These are phyloP conservation scores for Diutina neorugosa DNA, from an alignment of 1,139 yeast genomes.

Conservation along the genomic window DNA sequence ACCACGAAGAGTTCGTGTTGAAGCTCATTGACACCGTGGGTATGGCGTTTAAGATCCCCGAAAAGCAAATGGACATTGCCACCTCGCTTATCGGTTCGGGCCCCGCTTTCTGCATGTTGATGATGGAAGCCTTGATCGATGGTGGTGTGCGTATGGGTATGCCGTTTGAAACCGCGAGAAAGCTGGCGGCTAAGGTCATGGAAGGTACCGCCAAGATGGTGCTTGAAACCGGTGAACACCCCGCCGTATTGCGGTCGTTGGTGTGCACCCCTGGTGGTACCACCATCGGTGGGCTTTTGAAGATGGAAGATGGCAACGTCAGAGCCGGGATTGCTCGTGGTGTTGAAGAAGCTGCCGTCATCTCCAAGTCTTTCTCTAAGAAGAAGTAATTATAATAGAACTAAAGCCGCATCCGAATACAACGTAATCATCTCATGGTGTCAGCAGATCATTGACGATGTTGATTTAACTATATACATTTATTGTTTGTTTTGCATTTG, in stretches of 20 bases:
- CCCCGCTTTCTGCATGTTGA: conserved; percentile 83
- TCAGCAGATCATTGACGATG: not conserved
- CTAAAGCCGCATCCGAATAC: not conserved
- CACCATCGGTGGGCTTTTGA: conserved; percentile 89
- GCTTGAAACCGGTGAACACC: conserved; percentile 71
- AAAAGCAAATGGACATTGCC: conserved; percentile 93
- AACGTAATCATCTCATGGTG: not conserved
- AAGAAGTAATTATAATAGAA: conserved; percentile 20
- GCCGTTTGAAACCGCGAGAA: conserved; percentile 72
- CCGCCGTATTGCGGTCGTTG: conserved; percentile 79
- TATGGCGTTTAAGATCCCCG: conserved; percentile 60
- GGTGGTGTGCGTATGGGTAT: conserved; percentile 95
- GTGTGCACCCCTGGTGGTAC: conserved; percentile 99
- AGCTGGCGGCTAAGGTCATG: conserved; percentile 91
- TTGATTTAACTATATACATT: not conserved
- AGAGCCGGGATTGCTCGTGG: conserved; percentile 83
- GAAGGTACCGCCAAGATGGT: conserved; percentile 97
- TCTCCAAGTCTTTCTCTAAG: conserved; percentile 71
- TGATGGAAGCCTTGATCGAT: conserved; percentile 87
- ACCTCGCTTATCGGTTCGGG: conserved; percentile 95
- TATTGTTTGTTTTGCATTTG: not conserved
- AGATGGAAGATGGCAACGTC: conserved; percentile 85
- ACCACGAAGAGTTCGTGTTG: conserved; percentile 42
- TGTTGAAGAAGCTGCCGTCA: conserved; percentile 79
- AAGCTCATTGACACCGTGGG: conserved; percentile 57